phyloP scores from a whole-genome alignment of 441 rosid species.

The Corymbia citriodora region DNA sequence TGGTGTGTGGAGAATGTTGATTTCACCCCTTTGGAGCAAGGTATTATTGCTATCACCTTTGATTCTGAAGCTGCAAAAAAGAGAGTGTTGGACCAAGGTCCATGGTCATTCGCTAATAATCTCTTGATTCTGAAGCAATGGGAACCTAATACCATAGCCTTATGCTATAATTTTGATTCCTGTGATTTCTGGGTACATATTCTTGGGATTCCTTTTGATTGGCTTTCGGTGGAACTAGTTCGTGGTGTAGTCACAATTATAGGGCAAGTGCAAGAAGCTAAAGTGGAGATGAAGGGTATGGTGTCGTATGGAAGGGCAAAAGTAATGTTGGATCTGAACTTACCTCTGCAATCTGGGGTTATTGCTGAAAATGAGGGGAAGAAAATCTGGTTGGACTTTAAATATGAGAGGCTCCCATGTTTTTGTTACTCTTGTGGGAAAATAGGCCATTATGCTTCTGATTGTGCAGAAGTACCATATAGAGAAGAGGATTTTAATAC shows the following conservation, averaged over 20 bases:
- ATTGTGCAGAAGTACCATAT: not conserved
- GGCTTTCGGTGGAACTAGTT: too few species aligned
- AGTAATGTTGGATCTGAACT: not conserved
- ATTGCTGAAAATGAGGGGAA: not conserved
- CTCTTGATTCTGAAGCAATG: not conserved
- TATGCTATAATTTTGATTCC: not conserved
- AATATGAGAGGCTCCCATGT: not conserved
- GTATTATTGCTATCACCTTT: too few species aligned
- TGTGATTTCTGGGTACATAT: not conserved
- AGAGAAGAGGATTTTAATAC: not conserved
- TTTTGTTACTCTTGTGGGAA: not conserved
- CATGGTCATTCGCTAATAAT: not conserved
- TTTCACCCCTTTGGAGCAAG: too few species aligned
- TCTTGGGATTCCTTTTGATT: not conserved
- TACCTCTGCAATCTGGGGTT: not conserved
- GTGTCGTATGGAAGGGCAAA: not conserved
- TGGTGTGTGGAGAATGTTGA: too few species aligned
- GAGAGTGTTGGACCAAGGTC: too few species aligned
- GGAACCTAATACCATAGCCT: not conserved
- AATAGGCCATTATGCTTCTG: not conserved
- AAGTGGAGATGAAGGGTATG: too few species aligned
- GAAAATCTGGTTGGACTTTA: too few species aligned
- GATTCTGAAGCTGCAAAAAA: too few species aligned
- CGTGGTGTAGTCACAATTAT: too few species aligned
- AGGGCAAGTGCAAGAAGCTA: too few species aligned